phyloP scores from a whole-genome alignment of 352 stramenopile species.

The Phytophthora litchii region DNA sequence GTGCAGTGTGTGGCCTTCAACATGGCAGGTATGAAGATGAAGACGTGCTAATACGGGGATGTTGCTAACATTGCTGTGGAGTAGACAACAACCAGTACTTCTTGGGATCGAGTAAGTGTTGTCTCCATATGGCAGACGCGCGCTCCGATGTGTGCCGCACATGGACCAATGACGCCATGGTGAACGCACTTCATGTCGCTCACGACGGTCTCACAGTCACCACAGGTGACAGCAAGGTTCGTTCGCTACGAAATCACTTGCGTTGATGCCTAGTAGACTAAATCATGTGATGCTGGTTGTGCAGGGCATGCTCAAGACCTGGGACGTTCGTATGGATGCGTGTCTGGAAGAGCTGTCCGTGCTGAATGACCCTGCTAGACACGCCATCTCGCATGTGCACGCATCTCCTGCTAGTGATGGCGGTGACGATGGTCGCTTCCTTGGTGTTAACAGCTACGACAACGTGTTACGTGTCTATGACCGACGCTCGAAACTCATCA shows the following conservation, averaged over 20 bases:
- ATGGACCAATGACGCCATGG: slow-evolving; percentile 87
- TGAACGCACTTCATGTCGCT: slow-evolving; percentile 85
- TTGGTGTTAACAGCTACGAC: slow-evolving; percentile 90
- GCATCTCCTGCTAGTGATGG: slow-evolving; percentile 75
- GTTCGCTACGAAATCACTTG: not conserved
- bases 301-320: slow-evolving; percentile 86
- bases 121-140: slow-evolving; percentile 74
- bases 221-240: slow-evolving; percentile 84
- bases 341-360: slow-evolving; percentile 82
- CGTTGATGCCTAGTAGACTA: not conserved
- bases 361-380: slow-evolving; percentile 75
- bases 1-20: slow-evolving; percentile 89
- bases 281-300: not conserved
- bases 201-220: slow-evolving; percentile 80
- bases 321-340: slow-evolving; percentile 82
- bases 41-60: not conserved
- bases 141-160: slow-evolving; percentile 60
- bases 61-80: slow-evolving; percentile 10
- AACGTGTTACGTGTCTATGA: slow-evolving; percentile 91
- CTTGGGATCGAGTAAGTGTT: slow-evolving; percentile 81
- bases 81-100: slow-evolving; percentile 86
- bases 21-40: slow-evolving; percentile 49
- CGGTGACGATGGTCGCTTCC: slow-evolving; percentile 78
- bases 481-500: slow-evolving; percentile 83
- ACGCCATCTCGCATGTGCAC: slow-evolving; percentile 87